Percentiles rank a stretch among this genome's conserved stretches.
Evolutionary conservation across 2,329 filamentous ascomycete genomes (phyloP).

Genomic region (Alternaria sp.): DNA sequence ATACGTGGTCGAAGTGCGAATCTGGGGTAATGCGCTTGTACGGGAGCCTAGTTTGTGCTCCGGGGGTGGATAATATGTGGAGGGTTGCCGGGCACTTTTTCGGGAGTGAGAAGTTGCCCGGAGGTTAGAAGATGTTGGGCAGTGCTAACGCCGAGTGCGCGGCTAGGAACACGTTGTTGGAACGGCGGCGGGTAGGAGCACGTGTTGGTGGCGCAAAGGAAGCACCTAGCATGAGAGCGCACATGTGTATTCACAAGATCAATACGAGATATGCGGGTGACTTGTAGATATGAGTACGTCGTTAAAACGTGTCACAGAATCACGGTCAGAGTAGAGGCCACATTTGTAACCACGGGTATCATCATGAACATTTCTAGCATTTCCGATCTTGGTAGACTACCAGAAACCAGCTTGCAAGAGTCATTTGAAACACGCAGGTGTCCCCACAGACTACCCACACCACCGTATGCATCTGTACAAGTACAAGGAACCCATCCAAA

Average conservation of each 20-base stretch:
- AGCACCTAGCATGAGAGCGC: background rate
- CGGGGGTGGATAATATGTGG: background rate
- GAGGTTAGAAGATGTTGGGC: conserved; percentile 13
- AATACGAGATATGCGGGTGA: background rate
- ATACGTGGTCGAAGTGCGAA: background rate
- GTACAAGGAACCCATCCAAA: conserved; percentile 31
- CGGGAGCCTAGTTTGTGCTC: background rate
- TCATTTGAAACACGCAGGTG: conserved; percentile 2
- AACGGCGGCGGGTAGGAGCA: background rate
- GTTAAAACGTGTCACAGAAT: background rate
- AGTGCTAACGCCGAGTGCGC: conserved; percentile 11
- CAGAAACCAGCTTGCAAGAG: conserved; percentile 1
- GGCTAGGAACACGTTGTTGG: conserved; percentile 11
- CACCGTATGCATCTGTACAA: conserved; percentile 35
- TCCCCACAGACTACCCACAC: conserved; percentile 5
- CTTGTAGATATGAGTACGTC: background rate
- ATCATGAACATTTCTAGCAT: conserved; percentile 10
- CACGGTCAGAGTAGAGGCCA: background rate
- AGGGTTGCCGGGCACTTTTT: background rate
- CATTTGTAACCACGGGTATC: background rate
- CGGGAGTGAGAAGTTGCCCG: background rate
- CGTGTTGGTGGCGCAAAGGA: conserved; percentile 1
- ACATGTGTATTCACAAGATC: background rate
- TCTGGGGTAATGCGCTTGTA: background rate
- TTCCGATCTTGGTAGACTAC: conserved; percentile 4